Percentiles rank a stretch among this genome's conserved stretches.
Conservation (phyloP, 2,329 filamentous ascomycete species). For the Ophiostoma fasciatum region DNA sequence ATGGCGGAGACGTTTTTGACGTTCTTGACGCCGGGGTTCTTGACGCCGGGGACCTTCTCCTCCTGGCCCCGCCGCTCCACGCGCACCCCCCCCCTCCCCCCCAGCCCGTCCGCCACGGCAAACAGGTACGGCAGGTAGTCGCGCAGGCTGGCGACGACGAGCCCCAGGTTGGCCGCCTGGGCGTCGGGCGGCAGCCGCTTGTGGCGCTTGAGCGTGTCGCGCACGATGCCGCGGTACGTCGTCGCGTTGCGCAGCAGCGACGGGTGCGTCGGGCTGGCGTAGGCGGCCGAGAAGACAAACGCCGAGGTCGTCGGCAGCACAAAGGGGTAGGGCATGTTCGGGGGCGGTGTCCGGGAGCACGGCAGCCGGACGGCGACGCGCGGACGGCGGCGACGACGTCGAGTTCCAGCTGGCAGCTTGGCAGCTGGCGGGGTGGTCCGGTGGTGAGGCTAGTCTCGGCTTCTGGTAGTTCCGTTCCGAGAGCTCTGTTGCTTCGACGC, state of each 20-base stretch:
- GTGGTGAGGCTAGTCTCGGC: no score
- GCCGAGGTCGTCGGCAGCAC: constrained; percentile 77
- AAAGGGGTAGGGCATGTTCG: constrained; percentile 75
- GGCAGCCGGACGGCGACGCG: no score
- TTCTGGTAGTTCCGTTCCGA: no score
- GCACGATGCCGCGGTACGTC: constrained; percentile 68
- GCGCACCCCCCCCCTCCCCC: background rate
- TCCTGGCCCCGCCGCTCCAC: constrained; percentile 37
- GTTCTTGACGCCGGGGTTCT: no score
- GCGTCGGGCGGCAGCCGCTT: constrained; percentile 66
- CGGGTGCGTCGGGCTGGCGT: constrained; percentile 71
- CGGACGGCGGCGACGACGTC: no score
- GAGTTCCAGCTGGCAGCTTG: no score
- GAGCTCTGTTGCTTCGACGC: no score
- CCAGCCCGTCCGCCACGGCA: constrained; percentile 58
- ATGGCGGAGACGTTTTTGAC: no score
- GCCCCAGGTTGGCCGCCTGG: constrained; percentile 54
- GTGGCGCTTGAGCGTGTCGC: constrained; percentile 73
- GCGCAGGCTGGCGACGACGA: constrained; percentile 53
- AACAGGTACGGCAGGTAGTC: constrained; percentile 75
- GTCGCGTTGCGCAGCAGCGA: constrained; percentile 73
- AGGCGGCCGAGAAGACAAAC: constrained; percentile 64
- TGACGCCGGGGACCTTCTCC: no score
- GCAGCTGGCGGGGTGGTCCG: no score
- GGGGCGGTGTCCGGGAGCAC: no score